Evolutionary conservation across 202 grass and related monocot species (phyloP), one percentile per base, ranked within the genome.

Genomic region (Carex sylvatica): DNA sequence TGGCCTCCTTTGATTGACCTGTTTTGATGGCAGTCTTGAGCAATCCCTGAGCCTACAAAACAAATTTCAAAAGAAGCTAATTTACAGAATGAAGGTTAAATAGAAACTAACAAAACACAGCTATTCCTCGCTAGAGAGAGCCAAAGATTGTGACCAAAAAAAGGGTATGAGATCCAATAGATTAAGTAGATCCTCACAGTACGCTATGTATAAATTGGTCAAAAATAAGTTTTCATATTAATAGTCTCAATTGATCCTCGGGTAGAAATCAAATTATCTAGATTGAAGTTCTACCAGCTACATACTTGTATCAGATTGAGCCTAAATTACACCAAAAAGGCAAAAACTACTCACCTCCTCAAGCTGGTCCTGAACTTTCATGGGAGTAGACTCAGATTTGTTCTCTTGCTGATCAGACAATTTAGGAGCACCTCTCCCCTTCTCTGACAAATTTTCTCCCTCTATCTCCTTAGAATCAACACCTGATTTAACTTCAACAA

Each of bases 1-100:
- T 95, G 69, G 93, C 96, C 90, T 99, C 96, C 90, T 99, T 95
- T 87, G 96, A 95, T 53, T 99, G 93, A 7, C 96, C 96, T 87
- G 91, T 95, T 87, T 99, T 95, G 18, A 90, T 86, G 55, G 93
- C 93, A 36, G 80, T 95, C 82, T 96, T 93, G 65, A 99, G 89
- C 85, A 99, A 86, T 82, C 96, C 96, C 65, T 90, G 96, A 81
- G 96, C 96, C 96, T 99, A 88, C 30, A 40, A 84, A 79, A 22
- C 55, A 60, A 86, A 5, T 77, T 63, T 28, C 70, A 85, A 52
- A 81, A 79, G 52, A 30, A 63, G 26, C 4, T 15, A 62, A 71
- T 42, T 46, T 89, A 84, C 15, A 76, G 75, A 79, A 80, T 7
- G 73, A 81, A 40, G 4, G 5, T 84, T 61, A 82, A 80, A 40